Conservation (phyloP, 306 rosid genomes). For the Lagenaria siceraria region DNA sequence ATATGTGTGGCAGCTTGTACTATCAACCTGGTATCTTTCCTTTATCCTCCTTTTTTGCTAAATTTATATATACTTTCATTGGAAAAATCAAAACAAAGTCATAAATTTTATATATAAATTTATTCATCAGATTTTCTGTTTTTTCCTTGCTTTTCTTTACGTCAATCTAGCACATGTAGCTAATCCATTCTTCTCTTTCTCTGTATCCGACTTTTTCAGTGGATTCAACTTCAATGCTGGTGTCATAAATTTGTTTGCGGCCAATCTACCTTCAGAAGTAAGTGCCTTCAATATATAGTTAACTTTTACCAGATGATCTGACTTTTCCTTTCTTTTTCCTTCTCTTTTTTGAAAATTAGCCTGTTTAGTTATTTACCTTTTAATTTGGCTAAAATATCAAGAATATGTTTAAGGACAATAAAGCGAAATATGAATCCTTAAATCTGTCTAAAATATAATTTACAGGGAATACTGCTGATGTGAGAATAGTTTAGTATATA, state of each 20-base stretch:
- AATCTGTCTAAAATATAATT: not conserved
- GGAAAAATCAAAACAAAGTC: not conserved
- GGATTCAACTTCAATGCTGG: slow-evolving; percentile 56
- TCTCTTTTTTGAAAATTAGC: not conserved
- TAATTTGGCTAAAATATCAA: too few species aligned
- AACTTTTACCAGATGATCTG: not conserved
- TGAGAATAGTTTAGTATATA: not conserved
- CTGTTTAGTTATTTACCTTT: too few species aligned
- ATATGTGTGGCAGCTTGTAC: slow-evolving; percentile 86
- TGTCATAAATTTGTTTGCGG: slow-evolving; percentile 78
- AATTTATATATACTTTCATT: not conserved
- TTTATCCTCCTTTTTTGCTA: slow-evolving; percentile 7
- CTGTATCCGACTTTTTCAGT: slow-evolving; percentile 26
- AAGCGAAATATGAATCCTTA: not conserved
- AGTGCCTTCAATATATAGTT: slow-evolving; percentile 13
- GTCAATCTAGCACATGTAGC: not conserved
- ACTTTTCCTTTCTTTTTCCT: not conserved
- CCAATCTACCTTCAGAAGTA: slow-evolving; percentile 54
- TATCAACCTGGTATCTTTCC: slow-evolving; percentile 66
- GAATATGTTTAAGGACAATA: not conserved
- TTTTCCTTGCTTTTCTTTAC: not conserved
- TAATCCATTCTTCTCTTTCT: not conserved
- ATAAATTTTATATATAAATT: too few species aligned
- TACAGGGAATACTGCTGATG: not conserved
- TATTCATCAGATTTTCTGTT: too few species aligned